These are phyloP conservation scores for Botrytis sinoallii DNA, from an alignment of 2,329 filamentous ascomycete species.

Conservation along the genomic window DNA sequence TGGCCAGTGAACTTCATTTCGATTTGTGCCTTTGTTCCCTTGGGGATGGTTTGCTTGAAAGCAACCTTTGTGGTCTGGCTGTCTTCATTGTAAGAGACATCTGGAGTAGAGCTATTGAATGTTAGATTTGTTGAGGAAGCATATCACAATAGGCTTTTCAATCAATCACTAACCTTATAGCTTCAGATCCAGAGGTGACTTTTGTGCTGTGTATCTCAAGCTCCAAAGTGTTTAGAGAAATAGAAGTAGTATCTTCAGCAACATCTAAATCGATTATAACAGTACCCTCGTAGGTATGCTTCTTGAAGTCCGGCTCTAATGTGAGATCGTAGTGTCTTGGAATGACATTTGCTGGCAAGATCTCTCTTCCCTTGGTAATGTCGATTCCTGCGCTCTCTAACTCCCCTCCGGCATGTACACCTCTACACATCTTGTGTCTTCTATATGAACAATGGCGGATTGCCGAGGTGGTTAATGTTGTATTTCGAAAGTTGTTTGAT, in stretches of 20 bases:
- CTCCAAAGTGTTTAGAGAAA: conserved; percentile 85
- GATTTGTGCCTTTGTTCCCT: conserved; percentile 74
- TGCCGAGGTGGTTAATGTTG: conserved; percentile 28
- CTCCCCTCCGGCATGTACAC: conserved; percentile 52
- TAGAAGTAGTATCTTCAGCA: conserved; percentile 75
- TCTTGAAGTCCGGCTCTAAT: conserved; percentile 85
- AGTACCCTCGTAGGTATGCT: conserved; percentile 80
- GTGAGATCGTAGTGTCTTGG: conserved; percentile 90
- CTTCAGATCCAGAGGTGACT: conserved; percentile 58
- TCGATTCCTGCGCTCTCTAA: conserved; percentile 55
- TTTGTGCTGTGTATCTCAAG: conserved; percentile 76
- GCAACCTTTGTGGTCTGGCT: conserved; percentile 79
- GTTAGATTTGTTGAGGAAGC: conserved; percentile 26
- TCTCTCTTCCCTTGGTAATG: conserved; percentile 68
- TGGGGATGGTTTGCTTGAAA: conserved; percentile 69
- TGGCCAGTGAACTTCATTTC: conserved; percentile 75
- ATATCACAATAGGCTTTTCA: background rate
- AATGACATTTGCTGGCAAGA: conserved; percentile 87
- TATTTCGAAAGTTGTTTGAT: conserved; percentile 24
- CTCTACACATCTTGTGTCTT: conserved; percentile 67
- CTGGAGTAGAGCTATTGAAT: conserved; percentile 57
- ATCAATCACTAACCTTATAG: conserved; percentile 43
- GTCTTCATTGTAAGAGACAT: conserved; percentile 71
- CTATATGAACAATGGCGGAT: conserved; percentile 70
- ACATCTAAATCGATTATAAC: conserved; percentile 87